phyloP scores from a whole-genome alignment of 768 basidiomycete species.

The Serendipita vermifera region DNA sequence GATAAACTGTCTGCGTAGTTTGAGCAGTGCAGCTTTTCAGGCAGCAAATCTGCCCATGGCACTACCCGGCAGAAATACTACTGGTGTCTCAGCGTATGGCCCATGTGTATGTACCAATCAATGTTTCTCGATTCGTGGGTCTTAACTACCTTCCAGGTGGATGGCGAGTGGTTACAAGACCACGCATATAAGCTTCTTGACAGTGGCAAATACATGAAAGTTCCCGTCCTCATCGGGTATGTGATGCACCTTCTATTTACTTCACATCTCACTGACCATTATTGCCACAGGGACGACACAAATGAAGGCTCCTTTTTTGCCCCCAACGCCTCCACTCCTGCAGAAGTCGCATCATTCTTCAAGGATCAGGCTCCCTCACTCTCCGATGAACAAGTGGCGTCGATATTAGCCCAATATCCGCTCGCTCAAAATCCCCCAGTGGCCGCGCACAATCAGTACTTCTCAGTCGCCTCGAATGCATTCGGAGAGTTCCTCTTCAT shows the following conservation, averaged over 20 bases:
- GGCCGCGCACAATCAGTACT: too few relatives aligned
- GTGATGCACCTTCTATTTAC: not conserved
- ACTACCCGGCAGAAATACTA: constrained; percentile 18
- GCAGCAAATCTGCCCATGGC: constrained; percentile 25
- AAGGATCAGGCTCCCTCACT: constrained; percentile 7
- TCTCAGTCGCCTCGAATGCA: too few relatives aligned
- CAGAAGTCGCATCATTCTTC: constrained; percentile 8
- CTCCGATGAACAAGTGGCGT: too few relatives aligned
- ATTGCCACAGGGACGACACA: constrained; percentile 12
- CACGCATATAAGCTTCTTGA: constrained; percentile 10
- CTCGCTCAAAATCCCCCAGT: too few relatives aligned
- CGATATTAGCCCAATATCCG: too few relatives aligned
- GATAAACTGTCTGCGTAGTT: constrained; percentile 24
- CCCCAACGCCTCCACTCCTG: constrained; percentile 9
- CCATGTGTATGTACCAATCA: too few relatives aligned
- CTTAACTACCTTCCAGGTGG: too few relatives aligned
- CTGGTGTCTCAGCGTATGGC: constrained; percentile 24
- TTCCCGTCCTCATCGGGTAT: constrained; percentile 12
- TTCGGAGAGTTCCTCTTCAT: too few relatives aligned
- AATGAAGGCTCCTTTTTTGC: constrained; percentile 12
- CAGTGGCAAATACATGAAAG: constrained; percentile 11
- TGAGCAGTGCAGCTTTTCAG: constrained; percentile 24
- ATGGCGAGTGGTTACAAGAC: constrained; percentile 17
- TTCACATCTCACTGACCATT: not conserved
- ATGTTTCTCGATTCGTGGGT: too few relatives aligned